Base-by-base conservation (phyloP, 805 yeast genomes). In the Lipomyces oligophaga region DNA sequence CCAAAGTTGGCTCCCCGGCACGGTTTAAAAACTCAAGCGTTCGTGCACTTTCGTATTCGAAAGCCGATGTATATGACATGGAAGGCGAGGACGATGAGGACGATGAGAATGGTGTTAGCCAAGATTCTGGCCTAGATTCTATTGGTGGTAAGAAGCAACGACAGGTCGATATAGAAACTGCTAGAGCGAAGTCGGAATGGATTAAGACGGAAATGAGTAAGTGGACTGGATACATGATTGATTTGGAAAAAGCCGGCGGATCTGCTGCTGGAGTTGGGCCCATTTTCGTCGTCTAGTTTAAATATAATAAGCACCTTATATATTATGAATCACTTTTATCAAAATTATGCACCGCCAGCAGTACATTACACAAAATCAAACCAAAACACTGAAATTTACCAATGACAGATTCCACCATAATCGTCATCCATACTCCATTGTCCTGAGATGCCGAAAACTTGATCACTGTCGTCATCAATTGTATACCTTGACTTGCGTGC, bases 351-450 rank as follows among this genome's bases (percentile, higher is more conserved):
- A 7, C 6, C 34, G 16, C 16, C 34, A 27, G 10, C 10, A 27
- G 13, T 10, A 27, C 11, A 27, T 10, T 13, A 10, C 10, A 10
- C 10, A 10, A 13, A 10, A 27, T 27, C 31, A 27, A n/a, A 11
- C 11, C 31, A 11, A 11, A 27, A 11, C n/a, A 27, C 31, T 27
- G n/a, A n/a, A n/a, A n/a, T n/a, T 34, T 35, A 52, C 56, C 56
- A 52, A 20, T 52, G 56, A 32, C 56, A 52, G 15, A 52, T 52
- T 4, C 56, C 56, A 13, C 56, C 56, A 19, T 37, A 43, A 22
- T 52, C 56, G 31, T 52, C 56, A 36, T 39, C 49, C 11, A 52
- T 45, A 25, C 41, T 41, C 56, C 56, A 52, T 22, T 52, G 52
- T 7, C 56, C 56, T 5, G 56, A 53, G 25, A 52, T 25, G 10